Evolutionary conservation across 352 stramenopile genomes (phyloP).

Genomic region (Phytophthora pini): DNA sequence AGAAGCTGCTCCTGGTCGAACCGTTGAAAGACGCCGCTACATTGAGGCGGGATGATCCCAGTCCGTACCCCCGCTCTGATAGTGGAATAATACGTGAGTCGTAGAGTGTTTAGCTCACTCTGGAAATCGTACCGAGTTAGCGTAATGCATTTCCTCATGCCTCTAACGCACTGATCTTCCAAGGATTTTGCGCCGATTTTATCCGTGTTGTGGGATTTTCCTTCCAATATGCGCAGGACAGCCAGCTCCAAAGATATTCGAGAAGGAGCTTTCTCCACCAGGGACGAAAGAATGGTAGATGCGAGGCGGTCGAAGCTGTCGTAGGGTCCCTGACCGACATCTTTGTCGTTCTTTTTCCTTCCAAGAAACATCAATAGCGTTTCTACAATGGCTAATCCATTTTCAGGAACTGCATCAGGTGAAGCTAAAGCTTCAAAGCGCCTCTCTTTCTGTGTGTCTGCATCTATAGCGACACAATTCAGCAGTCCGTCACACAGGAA

Average conservation of each 20-base stretch:
- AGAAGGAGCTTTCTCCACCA: constrained; percentile 26
- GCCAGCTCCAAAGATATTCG: constrained; percentile 11
- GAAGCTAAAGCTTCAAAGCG: constrained; percentile 3
- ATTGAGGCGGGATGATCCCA: constrained; percentile 49
- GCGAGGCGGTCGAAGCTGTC: constrained; percentile 26
- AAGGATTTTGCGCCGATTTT: constrained; percentile 2
- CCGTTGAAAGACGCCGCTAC: constrained; percentile 35
- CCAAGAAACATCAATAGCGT: constrained; percentile 28
- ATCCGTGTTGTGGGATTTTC: background rate
- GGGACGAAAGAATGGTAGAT: constrained; percentile 10
- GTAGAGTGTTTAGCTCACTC: constrained; percentile 45
- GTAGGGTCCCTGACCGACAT: constrained; percentile 4
- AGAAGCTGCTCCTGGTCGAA: constrained; percentile 51
- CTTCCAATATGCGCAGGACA: constrained; percentile 12
- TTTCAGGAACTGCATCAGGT: background rate
- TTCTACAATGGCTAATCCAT: constrained; percentile 18
- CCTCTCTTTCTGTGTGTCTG: constrained; percentile 3
- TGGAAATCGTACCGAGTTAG: constrained; percentile 56
- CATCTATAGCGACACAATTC: constrained; percentile 12
- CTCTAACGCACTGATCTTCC: constrained; percentile 22
- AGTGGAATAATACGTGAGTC: constrained; percentile 45
- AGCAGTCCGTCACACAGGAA: constrained; percentile 21
- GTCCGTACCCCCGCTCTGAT: constrained; percentile 49
- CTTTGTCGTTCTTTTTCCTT: background rate
- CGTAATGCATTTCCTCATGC: constrained; percentile 34